Conservation (phyloP, 306 rosid genomes). For the Fragaria nilgerrensis region DNA sequence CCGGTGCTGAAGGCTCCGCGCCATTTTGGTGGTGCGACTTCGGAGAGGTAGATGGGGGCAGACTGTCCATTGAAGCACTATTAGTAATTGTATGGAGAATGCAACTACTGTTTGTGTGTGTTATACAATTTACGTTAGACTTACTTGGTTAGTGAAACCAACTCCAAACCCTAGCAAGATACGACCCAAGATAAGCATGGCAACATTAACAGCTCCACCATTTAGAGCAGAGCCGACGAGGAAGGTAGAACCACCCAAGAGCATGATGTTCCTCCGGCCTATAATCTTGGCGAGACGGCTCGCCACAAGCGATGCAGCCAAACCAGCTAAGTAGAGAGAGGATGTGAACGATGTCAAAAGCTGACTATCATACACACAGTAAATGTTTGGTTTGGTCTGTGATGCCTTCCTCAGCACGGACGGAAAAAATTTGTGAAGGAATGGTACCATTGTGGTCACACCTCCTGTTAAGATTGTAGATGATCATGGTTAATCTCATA, state of each 20-base stretch:
- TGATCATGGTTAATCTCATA: not conserved
- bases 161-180: slow-evolving; percentile 68
- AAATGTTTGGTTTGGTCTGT: slow-evolving; percentile 36
- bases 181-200: slow-evolving; percentile 77
- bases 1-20: slow-evolving; percentile 78
- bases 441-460: slow-evolving; percentile 67
- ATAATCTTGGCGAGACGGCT: slow-evolving; percentile 38
- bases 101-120: not conserved
- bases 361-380: slow-evolving; percentile 67
- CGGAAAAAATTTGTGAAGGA: slow-evolving; percentile 63
- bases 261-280: slow-evolving; percentile 53
- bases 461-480: slow-evolving; percentile 42
- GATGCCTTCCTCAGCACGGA: slow-evolving; percentile 40
- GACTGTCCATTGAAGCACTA: slow-evolving; percentile 34
- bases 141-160: slow-evolving; percentile 73
- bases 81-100: not conserved
- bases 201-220: slow-evolving; percentile 57
- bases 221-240: slow-evolving; percentile 56
- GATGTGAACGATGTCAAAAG: slow-evolving; percentile 64
- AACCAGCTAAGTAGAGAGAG: slow-evolving; percentile 66
- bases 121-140: not conserved
- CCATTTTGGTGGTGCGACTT: slow-evolving; percentile 73
- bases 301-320: slow-evolving; percentile 52
- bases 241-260: slow-evolving; percentile 58
- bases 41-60: slow-evolving; percentile 65